A percentile compares a stretch with the other conserved stretches of the same genome.
These are phyloP conservation scores for Lentinula guzmanii DNA, from an alignment of 768 basidiomycete genomes.

Conservation along the genomic window DNA sequence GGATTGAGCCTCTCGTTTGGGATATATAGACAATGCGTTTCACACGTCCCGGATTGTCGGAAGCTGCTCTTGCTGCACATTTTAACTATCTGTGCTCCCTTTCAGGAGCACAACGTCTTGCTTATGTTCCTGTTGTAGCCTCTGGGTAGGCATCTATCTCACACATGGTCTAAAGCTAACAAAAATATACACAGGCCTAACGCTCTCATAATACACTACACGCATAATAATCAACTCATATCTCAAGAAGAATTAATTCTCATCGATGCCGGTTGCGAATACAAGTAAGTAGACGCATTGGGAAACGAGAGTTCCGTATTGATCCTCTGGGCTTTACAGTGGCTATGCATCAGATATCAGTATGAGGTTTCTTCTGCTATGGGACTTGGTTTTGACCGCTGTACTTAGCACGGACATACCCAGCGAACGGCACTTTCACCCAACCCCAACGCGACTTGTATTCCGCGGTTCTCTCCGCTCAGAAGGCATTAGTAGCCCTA, in stretches of 20 bases:
- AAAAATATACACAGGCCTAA: constrained; percentile 52
- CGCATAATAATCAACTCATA: constrained; percentile 79
- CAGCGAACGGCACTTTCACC: constrained; percentile 77
- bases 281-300: constrained; percentile 48
- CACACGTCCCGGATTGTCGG: constrained; percentile 47
- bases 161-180: neutral
- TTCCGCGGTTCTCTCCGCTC: constrained; percentile 63
- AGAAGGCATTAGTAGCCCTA: constrained; percentile 57
- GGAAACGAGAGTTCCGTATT: neutral
- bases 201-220: constrained; percentile 91
- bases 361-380: constrained; percentile 23
- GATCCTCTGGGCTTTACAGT: constrained; percentile 26
- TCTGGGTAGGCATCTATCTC: constrained; percentile 60
- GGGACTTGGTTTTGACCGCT: constrained; percentile 4
- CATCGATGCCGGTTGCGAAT: constrained; percentile 91
- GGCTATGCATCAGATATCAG: constrained; percentile 96
- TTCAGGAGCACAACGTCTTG: constrained; percentile 75
- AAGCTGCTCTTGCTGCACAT: constrained; percentile 65
- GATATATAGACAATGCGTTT: constrained; percentile 75
- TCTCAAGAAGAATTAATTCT: constrained; percentile 70
- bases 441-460: constrained; percentile 82
- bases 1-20: neutral
- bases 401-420: constrained; percentile 74
- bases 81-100: constrained; percentile 87
- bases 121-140: constrained; percentile 98